Base-by-base conservation (phyloP, 805 yeast genomes). In the Starmerella apis region DNA sequence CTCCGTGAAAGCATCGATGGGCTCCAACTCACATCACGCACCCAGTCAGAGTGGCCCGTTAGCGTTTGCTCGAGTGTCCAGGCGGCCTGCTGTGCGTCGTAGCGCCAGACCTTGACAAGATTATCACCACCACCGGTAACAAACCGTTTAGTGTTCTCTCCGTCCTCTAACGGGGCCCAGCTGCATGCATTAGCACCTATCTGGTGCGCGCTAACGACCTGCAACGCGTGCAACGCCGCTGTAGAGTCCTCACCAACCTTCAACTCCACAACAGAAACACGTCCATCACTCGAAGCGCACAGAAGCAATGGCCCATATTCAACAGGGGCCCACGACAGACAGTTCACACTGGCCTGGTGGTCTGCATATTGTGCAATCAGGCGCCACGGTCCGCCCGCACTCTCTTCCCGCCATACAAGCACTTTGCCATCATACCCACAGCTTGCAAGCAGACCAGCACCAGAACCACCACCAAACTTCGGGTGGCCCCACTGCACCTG, bases 401-500 rank as follows among this genome's bases (percentile, higher is more conserved):
- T 35, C 60, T 86, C 95, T 68, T 90, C 96, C 63, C 86, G 83
- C 98, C 98, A 92, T 61, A 92, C 80, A 54, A 88, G 70, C 16
- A 86, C 96, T 62, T 83, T 83, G 48, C 98, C 98, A 64, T 92
- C 96, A 63, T 86, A 92, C 1, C 96, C 86, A 59, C 95, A 86
- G 23, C 95, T 83, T 1, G 98, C 98, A 56, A 92, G 73, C 56
- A 90, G 86, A 4, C 55, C 55, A n/a, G 50, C 46, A 36, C 53
- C 56, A 28, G 36, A 18, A 35, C 56, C 54, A 13, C 86, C 82
- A 35, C 98, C 98, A 63, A 90, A 92, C 66, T 90, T 90, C 28
- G 98, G 98, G 65, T 92, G 98, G 2, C 97, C 97, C 98, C 98
- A 92, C 48, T 86, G 79, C 19, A 87, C 94, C 69, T 90, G 95